Conservation (phyloP, 163 green algal genomes). For the Chlamydomonas reinhardtii region DNA sequence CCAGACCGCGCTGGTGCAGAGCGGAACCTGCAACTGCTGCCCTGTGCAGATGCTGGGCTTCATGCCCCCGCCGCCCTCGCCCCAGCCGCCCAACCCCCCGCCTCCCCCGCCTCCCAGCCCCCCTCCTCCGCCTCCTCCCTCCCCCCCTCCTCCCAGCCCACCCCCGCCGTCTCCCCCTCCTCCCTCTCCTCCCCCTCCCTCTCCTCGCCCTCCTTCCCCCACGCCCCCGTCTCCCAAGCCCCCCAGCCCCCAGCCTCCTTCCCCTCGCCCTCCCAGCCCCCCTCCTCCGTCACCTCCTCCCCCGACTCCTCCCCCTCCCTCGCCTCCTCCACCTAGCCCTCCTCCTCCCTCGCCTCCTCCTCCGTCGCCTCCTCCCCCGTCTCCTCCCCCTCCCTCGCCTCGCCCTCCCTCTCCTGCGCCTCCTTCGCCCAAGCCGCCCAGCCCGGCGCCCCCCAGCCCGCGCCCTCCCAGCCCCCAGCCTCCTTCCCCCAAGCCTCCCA, state of each 20-base stretch:
- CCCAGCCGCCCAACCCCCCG: background rate
- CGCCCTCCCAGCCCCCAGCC: background rate
- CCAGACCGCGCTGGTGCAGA: background rate
- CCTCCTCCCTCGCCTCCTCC: background rate
- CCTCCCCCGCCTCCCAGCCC: background rate
- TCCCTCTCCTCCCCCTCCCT: background rate
- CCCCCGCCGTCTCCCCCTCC: background rate
- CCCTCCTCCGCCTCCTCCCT: background rate
- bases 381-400: background rate
- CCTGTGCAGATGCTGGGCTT: background rate
- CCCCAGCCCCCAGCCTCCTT: background rate
- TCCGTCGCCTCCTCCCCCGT: background rate
- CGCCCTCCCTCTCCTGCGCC: background rate
- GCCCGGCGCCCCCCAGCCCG: background rate
- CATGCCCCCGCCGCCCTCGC: background rate
- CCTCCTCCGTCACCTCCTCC: background rate
- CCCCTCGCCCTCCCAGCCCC: constrained; percentile 9
- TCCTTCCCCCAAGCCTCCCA: background rate
- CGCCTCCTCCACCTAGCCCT: background rate
- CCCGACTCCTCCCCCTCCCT: background rate
- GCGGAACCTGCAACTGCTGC: constrained; percentile 23
- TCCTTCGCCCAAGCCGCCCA: background rate
- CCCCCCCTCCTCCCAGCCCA: constrained; percentile 1
- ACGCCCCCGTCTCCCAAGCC: background rate
- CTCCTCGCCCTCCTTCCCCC: background rate